A percentile compares a stretch with the other conserved stretches of the same genome.
Conservation (phyloP, 1,284 basidiomycete species). For the Dichomitus squalens region DNA sequence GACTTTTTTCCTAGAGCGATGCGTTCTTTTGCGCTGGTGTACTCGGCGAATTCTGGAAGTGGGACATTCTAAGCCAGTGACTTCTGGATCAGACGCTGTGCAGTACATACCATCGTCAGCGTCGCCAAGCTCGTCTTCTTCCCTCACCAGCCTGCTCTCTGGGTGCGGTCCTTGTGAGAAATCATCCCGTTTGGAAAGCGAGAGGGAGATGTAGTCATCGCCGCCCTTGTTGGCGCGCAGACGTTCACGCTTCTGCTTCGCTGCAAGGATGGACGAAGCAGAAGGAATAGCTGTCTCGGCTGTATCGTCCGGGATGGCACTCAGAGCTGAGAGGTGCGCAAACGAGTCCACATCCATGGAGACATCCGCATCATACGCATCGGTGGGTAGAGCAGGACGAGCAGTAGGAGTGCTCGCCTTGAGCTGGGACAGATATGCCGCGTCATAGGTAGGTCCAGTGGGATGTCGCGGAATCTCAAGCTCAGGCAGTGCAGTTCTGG, state of each 20-base stretch:
- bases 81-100: not conserved
- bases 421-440: constrained; percentile 79
- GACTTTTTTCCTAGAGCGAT: constrained; percentile 88
- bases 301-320: constrained; percentile 16
- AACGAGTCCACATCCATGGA: constrained; percentile 50
- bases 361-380: constrained; percentile 51
- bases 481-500: constrained; percentile 42
- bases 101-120: constrained; percentile 81
- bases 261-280: constrained; percentile 74
- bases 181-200: constrained; percentile 58
- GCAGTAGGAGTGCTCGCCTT: constrained; percentile 78
- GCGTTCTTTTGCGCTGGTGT: constrained; percentile 85
- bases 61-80: not conserved
- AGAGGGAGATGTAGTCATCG: constrained; percentile 88
- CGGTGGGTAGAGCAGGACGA: constrained; percentile 45
- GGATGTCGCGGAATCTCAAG: constrained; percentile 50
- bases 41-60: constrained; percentile 80
- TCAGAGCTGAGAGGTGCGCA: constrained; percentile 29
- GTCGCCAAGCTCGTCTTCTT: constrained; percentile 90
- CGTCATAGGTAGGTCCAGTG: constrained; percentile 67
- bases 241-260: constrained; percentile 79
- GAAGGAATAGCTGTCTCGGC: constrained; percentile 66
- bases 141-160: constrained; percentile 83
- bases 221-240: constrained; percentile 43
- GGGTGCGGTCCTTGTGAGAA: constrained; percentile 80